Percentiles rank a stretch among this genome's conserved stretches.
phyloP scores from a whole-genome alignment of 139 green algal species.

The Chlorella sorokiniana region DNA sequence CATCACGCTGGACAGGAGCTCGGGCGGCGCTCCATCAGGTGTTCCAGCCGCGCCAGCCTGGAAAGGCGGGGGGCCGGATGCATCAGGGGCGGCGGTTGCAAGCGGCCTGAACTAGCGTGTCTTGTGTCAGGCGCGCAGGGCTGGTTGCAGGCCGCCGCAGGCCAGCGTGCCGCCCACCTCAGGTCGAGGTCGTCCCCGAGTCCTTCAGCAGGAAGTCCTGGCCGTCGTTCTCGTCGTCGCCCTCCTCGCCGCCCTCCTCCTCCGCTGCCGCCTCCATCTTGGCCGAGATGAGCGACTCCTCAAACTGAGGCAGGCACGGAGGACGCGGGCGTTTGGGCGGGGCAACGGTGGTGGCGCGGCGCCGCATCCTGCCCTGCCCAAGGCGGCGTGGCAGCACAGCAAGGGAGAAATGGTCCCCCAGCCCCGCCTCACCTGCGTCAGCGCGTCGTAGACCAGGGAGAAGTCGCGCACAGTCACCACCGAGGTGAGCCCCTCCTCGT shows the following conservation, averaged over 20 bases:
- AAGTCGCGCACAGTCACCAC: slow-evolving; percentile 86
- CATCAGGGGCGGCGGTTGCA: neutral
- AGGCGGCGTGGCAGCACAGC: neutral
- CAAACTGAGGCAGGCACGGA: slow-evolving; percentile 66
- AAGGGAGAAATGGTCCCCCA: neutral
- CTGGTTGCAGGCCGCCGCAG: neutral
- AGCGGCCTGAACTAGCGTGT: neutral
- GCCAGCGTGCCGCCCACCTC: slow-evolving; percentile 45
- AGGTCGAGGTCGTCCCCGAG: slow-evolving; percentile 90
- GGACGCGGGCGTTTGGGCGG: neutral
- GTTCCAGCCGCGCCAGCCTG: slow-evolving; percentile 89
- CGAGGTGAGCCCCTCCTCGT: slow-evolving; percentile 90
- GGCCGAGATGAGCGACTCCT: slow-evolving; percentile 84
- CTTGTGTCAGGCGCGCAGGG: neutral
- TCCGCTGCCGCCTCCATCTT: slow-evolving; percentile 71
- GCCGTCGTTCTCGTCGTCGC: slow-evolving; percentile 12
- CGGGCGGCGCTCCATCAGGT: slow-evolving; percentile 83
- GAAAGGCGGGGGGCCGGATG: neutral
- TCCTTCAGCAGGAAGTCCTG: slow-evolving; percentile 84
- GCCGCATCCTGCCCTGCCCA: too few relatives aligned
- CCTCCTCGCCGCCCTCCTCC: slow-evolving; percentile 44
- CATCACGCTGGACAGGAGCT: slow-evolving; percentile 90
- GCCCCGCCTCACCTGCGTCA: slow-evolving; percentile 53
- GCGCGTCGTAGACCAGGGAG: slow-evolving; percentile 96
- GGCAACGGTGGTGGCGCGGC: neutral